These are phyloP conservation scores for Houttuynia cordata DNA, from an alignment of 164 flowering plant genomes.

Conservation along the genomic window DNA sequence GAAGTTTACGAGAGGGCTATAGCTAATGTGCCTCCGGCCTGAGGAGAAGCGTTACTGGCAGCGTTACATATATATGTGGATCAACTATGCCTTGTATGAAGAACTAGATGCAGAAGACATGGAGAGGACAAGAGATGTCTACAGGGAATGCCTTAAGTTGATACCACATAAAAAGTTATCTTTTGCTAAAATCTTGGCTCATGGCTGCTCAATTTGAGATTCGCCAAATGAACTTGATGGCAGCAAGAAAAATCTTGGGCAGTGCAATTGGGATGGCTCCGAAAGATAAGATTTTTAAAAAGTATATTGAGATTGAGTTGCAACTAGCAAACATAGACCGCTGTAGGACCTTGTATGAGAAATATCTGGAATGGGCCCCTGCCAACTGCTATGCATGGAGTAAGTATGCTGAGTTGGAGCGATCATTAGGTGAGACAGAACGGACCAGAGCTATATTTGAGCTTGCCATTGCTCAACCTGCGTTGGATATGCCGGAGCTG, in stretches of 20 bases:
- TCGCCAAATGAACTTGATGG: conserved; percentile 66
- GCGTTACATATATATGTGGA: conserved; percentile 88
- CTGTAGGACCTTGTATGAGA: conserved; percentile 74
- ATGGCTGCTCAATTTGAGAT: conserved; percentile 94
- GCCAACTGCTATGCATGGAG: conserved; percentile 97
- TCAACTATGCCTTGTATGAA: conserved; percentile 84
- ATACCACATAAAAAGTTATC: conserved; percentile 86
- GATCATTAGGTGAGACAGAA: conserved; percentile 65
- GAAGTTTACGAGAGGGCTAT: conserved; percentile 90
- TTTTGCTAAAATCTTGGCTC: conserved; percentile 88
- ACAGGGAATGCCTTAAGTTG: conserved; percentile 70
- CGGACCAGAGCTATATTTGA: conserved; percentile 82
- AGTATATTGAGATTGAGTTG: conserved; percentile 89
- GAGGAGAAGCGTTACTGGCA: conserved; percentile 97
- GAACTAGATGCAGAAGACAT: conserved; percentile 78
- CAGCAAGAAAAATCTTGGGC: conserved; percentile 65
- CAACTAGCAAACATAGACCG: conserved; percentile 81
- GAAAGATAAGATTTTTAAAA: conserved; percentile 94
- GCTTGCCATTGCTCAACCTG: conserved; percentile 86
- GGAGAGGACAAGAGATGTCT: conserved; percentile 73
- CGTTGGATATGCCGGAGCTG: conserved; percentile 90
- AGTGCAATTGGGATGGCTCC: conserved; percentile 93
- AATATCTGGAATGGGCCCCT: conserved; percentile 88
- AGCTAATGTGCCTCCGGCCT: conserved; percentile 90
- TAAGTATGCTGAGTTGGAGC: conserved; percentile 84